Evolutionary conservation across 768 basidiomycete species (phyloP).

Genomic region (Leucocoprinus leucothites): DNA sequence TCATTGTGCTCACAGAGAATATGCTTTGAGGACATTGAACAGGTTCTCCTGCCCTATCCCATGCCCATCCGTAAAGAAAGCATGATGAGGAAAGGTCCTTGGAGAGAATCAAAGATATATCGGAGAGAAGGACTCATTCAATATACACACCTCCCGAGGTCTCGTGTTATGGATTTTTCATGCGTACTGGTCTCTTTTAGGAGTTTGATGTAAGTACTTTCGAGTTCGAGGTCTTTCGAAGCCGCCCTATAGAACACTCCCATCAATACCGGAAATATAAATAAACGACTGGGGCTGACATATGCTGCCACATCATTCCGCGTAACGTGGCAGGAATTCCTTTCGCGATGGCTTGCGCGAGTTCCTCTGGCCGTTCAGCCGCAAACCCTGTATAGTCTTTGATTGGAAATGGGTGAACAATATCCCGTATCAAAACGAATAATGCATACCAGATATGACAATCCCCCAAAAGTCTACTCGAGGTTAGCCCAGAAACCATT

Average conservation of each 20-base stretch:
- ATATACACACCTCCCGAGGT: conserved; percentile 70
- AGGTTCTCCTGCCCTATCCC: conserved; percentile 97
- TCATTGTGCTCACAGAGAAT: conserved; percentile 69
- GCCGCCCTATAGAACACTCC: conserved; percentile 62
- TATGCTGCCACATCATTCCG: conserved; percentile 97
- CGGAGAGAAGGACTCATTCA: conserved; percentile 6
- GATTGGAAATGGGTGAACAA: not conserved
- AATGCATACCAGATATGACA: conserved; percentile 73
- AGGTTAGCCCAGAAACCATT: not conserved
- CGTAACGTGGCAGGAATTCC: conserved; percentile 87
- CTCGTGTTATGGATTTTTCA: conserved; percentile 92
- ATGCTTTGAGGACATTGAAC: conserved; percentile 97
- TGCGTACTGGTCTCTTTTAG: conserved; percentile 83
- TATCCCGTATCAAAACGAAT: not conserved
- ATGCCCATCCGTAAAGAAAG: conserved; percentile 91
- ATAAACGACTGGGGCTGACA: conserved; percentile 43
- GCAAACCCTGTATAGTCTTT: conserved; percentile 90
- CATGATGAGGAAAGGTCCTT: conserved; percentile 95
- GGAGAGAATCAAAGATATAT: conserved; percentile 4
- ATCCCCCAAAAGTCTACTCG: conserved; percentile 87
- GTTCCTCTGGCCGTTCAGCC: conserved; percentile 66
- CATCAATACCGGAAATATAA: not conserved
- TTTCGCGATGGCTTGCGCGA: conserved; percentile 86
- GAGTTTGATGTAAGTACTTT: conserved; percentile 75
- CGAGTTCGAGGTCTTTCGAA: conserved; percentile 87